Evolutionary conservation across 352 stramenopile genomes (phyloP), one percentile per base, ranked within the genome.

Genomic region (Phytopythium cucurbitacearum): DNA sequence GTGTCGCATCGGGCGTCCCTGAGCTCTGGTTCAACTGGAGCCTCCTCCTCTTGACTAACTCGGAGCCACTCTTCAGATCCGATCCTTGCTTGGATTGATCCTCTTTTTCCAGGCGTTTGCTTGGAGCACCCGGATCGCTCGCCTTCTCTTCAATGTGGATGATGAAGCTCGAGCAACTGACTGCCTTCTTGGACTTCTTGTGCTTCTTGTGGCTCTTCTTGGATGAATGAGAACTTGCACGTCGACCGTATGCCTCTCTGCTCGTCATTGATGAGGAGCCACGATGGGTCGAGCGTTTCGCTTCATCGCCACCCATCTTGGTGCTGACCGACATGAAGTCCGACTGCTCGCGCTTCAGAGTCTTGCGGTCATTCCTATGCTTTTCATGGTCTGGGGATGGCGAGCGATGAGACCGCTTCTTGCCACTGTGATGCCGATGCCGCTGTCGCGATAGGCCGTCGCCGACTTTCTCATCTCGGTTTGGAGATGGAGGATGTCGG

Each of bases 61-160:
- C 21, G 21, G 21, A 28, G 21, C 21, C 21, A 28, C 21, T 28
- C 21, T 28, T 28, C 21, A 28, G 21, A 28, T 28, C 21, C 21
- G 21, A 28, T 28, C 21, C 21, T 28, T 28, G 21, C 2, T 28
- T 28, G 21, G 21, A 28, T 28, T 28, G 21, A 28, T 28, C 21
- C 21, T 28, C 21, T 28, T 28, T 28, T 28, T 28, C 21, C 21
- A 71, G n/a, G 9, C 75, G 76, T 35, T 67, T 51, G 48, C 80
- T 37, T 5, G 80, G 37, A 5, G 51, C 57, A n/a, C 40, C 49
- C 8, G 36, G 41, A 1, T 0, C 44, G 9, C 50, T 53, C 38
- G 69, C 71, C 57, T 65, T 62, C 53, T 69, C 57, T n/a, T 75
- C 52, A 21, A 67, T 55, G 46, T 73, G 59, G 37, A 65, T 50